Evolutionary conservation across 805 yeast genomes (phyloP).

Genomic region (Lipomyces yamanashiensis): DNA sequence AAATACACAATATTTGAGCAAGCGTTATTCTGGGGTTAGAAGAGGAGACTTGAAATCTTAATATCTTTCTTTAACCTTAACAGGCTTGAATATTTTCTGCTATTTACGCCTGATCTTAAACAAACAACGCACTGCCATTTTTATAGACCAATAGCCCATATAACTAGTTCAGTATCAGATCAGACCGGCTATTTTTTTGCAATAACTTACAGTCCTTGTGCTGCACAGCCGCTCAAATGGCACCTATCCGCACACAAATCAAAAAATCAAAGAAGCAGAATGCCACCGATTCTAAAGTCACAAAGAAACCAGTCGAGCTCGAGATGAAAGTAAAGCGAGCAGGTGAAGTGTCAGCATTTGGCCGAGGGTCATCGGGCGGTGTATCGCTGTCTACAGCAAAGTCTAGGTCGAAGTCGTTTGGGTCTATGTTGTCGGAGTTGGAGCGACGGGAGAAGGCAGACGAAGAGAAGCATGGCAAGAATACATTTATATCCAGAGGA

Average conservation of each 20-base stretch:
- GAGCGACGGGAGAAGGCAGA: conserved; percentile 13
- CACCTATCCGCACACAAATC: conserved; percentile 17
- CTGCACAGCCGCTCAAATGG: conserved; percentile 1
- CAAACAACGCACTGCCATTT: neutral
- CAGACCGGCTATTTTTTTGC: too few relatives aligned
- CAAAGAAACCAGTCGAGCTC: conserved; percentile 2
- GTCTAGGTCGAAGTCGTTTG: conserved; percentile 22
- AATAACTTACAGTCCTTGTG: too few relatives aligned
- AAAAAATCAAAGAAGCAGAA: neutral
- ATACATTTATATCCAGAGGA: conserved; percentile 23
- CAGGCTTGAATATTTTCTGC: neutral
- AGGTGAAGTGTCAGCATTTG: neutral
- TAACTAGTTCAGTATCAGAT: too few relatives aligned
- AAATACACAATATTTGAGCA: too few relatives aligned
- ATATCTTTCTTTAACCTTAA: too few relatives aligned
- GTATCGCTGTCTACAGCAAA: neutral
- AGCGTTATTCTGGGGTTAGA: neutral
- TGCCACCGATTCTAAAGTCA: neutral
- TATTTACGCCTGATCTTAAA: neutral
- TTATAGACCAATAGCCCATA: neutral
- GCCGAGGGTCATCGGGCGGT: neutral
- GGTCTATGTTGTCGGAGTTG: conserved; percentile 14
- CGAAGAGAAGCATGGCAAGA: conserved; percentile 4
- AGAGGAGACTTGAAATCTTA: neutral
- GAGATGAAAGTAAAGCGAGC: conserved; percentile 14